Evolutionary conservation across 306 rosid species (phyloP).

Genomic region (Pyrus bretschneideri): DNA sequence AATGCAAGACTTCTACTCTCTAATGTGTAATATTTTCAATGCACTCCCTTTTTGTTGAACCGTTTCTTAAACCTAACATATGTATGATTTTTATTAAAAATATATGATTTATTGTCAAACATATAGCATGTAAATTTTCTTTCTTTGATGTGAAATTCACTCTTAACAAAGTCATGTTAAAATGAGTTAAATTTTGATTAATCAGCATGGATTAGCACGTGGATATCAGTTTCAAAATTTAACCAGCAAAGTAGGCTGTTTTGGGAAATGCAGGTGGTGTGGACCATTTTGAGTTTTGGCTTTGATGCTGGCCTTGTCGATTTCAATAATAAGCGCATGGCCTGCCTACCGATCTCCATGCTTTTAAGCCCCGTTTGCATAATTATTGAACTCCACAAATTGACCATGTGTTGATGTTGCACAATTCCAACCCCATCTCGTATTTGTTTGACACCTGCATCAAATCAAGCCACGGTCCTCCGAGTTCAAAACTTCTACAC

Average conservation of each 20-base stretch:
- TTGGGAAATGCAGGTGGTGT: slow-evolving; percentile 5
- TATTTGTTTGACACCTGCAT: neutral
- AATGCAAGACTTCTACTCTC: neutral
- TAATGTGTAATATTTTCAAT: neutral
- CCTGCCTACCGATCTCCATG: neutral
- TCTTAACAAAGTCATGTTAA: neutral
- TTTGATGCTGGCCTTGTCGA: slow-evolving; percentile 6
- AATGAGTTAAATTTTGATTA: neutral
- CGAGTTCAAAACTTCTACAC: no score
- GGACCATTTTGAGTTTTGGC: slow-evolving; percentile 2
- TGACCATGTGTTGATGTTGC: slow-evolving; percentile 3
- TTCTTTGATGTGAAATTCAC: no score
- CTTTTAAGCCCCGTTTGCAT: neutral
- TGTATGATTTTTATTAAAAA: neutral
- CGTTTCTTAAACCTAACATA: neutral
- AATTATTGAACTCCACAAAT: neutral
- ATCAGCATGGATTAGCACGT: neutral
- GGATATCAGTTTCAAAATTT: neutral
- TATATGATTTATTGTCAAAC: neutral
- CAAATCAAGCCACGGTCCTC: neutral
- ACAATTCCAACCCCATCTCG: neutral
- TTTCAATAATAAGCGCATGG: neutral
- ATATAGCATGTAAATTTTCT: no score
- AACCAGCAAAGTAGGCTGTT: neutral
- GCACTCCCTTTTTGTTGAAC: no score